phyloP scores from a whole-genome alignment of 805 yeast genomes.

The Saturnispora diversa region DNA sequence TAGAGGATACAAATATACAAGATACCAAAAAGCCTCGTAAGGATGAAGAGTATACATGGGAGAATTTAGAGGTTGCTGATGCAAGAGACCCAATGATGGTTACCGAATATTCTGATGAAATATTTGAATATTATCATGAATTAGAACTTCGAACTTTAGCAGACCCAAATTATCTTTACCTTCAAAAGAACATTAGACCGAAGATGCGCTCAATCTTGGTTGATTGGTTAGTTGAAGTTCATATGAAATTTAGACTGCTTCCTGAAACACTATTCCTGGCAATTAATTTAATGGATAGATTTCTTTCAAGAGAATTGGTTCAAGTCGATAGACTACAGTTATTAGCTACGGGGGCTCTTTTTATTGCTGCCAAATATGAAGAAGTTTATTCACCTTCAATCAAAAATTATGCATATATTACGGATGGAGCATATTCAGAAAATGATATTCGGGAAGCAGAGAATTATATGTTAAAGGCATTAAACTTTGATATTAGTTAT shows the following conservation, averaged over 20 bases:
- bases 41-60: conserved; percentile 44
- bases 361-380: conserved; percentile 89
- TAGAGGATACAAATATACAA: conserved; percentile 9
- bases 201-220: conserved; percentile 78
- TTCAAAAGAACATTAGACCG: conserved; percentile 65
- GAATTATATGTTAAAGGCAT: conserved; percentile 60
- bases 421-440: conserved; percentile 77
- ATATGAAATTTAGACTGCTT: conserved; percentile 67
- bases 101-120: conserved; percentile 82
- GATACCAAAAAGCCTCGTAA: conserved; percentile 5
- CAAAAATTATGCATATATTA: conserved; percentile 75
- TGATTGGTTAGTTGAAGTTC: conserved; percentile 94
- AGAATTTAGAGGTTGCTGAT: conserved; percentile 66
- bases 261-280: conserved; percentile 84
- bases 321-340: conserved; percentile 75
- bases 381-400: conserved; percentile 86
- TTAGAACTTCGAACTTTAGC: conserved; percentile 70
- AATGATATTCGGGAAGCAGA: conserved; percentile 81
- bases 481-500: conserved; percentile 68
- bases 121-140: conserved; percentile 69
- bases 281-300: conserved; percentile 80
- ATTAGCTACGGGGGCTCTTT: conserved; percentile 75
- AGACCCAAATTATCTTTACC: conserved; percentile 54
- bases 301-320: conserved; percentile 65
- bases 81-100: conserved; percentile 78